These are phyloP conservation scores for Cetraspora pellucida DNA, from an alignment of 192 early-diverging fungal species.

Conservation along the genomic window DNA sequence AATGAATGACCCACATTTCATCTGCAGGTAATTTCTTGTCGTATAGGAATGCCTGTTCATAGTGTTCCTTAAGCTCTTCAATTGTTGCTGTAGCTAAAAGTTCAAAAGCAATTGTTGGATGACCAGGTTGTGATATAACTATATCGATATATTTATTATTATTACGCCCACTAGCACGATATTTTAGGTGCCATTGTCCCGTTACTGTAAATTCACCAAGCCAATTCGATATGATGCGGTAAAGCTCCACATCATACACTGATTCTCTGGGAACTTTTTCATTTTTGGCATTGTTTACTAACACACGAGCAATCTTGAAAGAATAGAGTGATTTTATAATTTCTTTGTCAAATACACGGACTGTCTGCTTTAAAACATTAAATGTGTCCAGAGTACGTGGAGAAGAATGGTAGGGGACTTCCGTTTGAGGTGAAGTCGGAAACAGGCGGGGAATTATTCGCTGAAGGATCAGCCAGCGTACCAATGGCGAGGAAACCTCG, in stretches of 20 bases:
- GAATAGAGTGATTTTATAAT: slow-evolving; percentile 12
- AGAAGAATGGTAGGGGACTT: slow-evolving; percentile 8
- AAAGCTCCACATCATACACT: slow-evolving; percentile 35
- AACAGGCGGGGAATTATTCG: slow-evolving; percentile 24
- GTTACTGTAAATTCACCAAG: slow-evolving; percentile 27
- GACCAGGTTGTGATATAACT: slow-evolving; percentile 28
- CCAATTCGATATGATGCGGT: slow-evolving; percentile 31
- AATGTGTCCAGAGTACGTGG: slow-evolving; percentile 19
- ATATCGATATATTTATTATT: slow-evolving; percentile 28
- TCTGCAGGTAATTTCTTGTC: slow-evolving; percentile 23
- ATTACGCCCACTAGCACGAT: slow-evolving; percentile 18
- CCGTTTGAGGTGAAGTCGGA: slow-evolving; percentile 12
- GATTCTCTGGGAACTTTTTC: slow-evolving; percentile 32
- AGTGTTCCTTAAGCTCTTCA: slow-evolving; percentile 33
- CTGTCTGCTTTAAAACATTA: not conserved
- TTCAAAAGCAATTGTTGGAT: slow-evolving; percentile 30
- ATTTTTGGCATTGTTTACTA: slow-evolving; percentile 19
- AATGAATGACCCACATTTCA: slow-evolving; percentile 36
- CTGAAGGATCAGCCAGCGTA: slow-evolving; percentile 31
- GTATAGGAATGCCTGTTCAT: slow-evolving; percentile 20
- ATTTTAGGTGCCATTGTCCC: slow-evolving; percentile 36
- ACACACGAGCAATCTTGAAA: slow-evolving; percentile 30
- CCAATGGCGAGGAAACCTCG: slow-evolving; percentile 33
- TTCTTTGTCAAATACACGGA: slow-evolving; percentile 25
- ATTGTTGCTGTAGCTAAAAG: slow-evolving; percentile 35